These are phyloP conservation scores for Pisolithus microcarpus DNA, from an alignment of 768 basidiomycete genomes.

Conservation along the genomic window DNA sequence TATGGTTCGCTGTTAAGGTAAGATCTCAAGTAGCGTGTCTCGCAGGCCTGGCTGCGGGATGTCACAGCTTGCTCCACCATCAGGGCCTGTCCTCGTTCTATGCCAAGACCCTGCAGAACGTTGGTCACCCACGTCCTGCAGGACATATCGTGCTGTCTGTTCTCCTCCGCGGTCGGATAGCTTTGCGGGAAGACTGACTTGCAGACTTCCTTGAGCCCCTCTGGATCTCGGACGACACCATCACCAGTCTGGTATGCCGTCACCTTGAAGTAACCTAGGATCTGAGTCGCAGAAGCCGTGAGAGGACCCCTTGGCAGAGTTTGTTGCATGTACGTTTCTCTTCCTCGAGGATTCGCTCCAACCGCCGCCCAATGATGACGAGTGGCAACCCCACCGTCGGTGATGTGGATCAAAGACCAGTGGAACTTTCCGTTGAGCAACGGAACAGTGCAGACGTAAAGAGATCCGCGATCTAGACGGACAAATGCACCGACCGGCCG, in stretches of 20 bases:
- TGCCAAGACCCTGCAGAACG: slow-evolving; percentile 13
- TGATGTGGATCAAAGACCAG: slow-evolving; percentile 15
- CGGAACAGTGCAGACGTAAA: slow-evolving; percentile 17
- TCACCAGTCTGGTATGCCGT: slow-evolving; percentile 3
- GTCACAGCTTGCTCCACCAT: slow-evolving; percentile 1
- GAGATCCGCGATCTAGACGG: slow-evolving; percentile 9
- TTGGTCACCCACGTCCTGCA: slow-evolving; percentile 17
- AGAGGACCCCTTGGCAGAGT: slow-evolving; percentile 9
- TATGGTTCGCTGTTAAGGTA: not conserved
- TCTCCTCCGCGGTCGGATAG: slow-evolving; percentile 13
- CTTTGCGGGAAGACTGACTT: slow-evolving; percentile 9
- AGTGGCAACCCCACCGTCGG: slow-evolving; percentile 8
- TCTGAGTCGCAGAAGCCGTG: slow-evolving; percentile 12
- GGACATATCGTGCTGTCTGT: slow-evolving; percentile 13
- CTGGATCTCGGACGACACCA: not conserved
- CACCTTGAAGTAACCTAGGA: slow-evolving; percentile 19
- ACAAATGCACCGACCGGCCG: not conserved
- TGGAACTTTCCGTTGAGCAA: slow-evolving; percentile 15
- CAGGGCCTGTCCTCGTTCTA: not conserved
- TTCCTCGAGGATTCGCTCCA: slow-evolving; percentile 1
- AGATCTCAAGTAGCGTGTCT: not conserved
- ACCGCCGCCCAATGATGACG: slow-evolving; percentile 19
- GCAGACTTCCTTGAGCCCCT: slow-evolving; percentile 9
- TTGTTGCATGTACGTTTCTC: slow-evolving; percentile 15
- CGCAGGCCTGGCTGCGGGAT: slow-evolving; percentile 1